Percentiles rank a stretch among this genome's conserved stretches.
These are phyloP conservation scores for Plasmodium reichenowi DNA, from an alignment of 169 alveolate genomes.

Conservation along the genomic window DNA sequence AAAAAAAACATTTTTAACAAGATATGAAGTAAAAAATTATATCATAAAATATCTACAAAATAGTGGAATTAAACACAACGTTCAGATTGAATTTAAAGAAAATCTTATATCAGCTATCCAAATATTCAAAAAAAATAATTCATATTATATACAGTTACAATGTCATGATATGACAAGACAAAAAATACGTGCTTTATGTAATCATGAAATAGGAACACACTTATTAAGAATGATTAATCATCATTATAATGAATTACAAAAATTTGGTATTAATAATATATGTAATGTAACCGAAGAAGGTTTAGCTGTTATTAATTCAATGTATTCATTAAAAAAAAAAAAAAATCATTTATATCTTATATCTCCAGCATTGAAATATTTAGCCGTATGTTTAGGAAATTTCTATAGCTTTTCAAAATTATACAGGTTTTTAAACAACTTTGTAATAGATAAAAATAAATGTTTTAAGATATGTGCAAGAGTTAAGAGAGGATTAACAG, in stretches of 20 bases:
- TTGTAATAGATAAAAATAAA: constrained; percentile 48
- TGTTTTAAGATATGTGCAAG: constrained; percentile 71
- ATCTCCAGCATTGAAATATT: constrained; percentile 72
- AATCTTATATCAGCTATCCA: constrained; percentile 33
- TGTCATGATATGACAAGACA: constrained; percentile 22
- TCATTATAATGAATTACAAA: constrained; percentile 49
- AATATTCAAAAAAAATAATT: constrained; percentile 35
- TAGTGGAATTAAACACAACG: constrained; percentile 21
- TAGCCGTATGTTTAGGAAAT: constrained; percentile 75
- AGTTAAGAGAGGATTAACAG: constrained; percentile 72
- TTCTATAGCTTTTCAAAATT: constrained; percentile 52
- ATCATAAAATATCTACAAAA: constrained; percentile 17
- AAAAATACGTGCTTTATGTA: constrained; percentile 57
- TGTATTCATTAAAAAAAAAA: constrained; percentile 60
- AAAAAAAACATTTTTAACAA: constrained; percentile 10
- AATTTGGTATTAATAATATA: constrained; percentile 17
- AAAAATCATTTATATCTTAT: constrained; percentile 38
- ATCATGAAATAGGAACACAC: constrained; percentile 77
- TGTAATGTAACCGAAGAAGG: constrained; percentile 77
- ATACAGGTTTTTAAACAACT: constrained; percentile 32
- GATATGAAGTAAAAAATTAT: constrained; percentile 30
- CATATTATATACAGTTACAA: constrained; percentile 46
- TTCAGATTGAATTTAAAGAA: constrained; percentile 30
- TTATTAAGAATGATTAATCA: constrained; percentile 77
- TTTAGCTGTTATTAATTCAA: constrained; percentile 74